phyloP scores from a whole-genome alignment of 2,329 filamentous ascomycete genomes.

The Hypoxylon sp. region DNA sequence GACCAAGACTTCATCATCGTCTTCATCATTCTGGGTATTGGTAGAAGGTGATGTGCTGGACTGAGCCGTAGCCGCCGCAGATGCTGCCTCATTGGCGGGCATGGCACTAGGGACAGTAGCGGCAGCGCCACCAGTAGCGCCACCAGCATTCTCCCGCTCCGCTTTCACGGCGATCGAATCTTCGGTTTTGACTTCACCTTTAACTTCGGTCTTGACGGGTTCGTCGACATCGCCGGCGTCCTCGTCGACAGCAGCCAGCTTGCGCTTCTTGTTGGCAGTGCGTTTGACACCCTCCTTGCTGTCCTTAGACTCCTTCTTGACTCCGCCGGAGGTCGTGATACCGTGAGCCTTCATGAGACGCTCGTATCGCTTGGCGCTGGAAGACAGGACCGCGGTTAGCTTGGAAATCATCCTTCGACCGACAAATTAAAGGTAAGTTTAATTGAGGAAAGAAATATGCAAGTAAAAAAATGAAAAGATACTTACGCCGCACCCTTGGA shows the following conservation, averaged over 20 bases:
- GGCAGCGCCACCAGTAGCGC: slow-evolving; percentile 25
- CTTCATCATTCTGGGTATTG: slow-evolving; percentile 38
- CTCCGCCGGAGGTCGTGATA: slow-evolving; percentile 56
- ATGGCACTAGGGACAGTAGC: slow-evolving; percentile 24
- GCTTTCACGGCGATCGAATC: slow-evolving; percentile 52
- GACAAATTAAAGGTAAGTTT: slow-evolving; percentile 5
- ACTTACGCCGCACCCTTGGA: slow-evolving; percentile 79
- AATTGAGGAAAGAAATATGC: not conserved
- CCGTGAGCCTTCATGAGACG: slow-evolving; percentile 73
- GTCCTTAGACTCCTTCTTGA: slow-evolving; percentile 52
- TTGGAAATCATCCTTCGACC: not conserved
- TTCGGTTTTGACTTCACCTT: slow-evolving; percentile 56
- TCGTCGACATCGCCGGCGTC: slow-evolving; percentile 55
- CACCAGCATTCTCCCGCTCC: slow-evolving; percentile 47
- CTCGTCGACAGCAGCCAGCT: slow-evolving; percentile 56
- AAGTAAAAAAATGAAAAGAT: not conserved
- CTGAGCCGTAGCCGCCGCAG: slow-evolving; percentile 8
- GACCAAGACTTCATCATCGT: slow-evolving; percentile 53
- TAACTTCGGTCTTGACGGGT: slow-evolving; percentile 50
- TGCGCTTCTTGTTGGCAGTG: slow-evolving; percentile 52
- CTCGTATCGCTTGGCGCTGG: slow-evolving; percentile 77
- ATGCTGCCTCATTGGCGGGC: slow-evolving; percentile 8
- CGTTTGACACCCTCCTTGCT: slow-evolving; percentile 47
- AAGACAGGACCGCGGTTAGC: slow-evolving; percentile 17
- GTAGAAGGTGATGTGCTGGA: slow-evolving; percentile 32